Conservation (phyloP, 2,329 filamentous ascomycete genomes). For the Fusarium cicatricum region DNA sequence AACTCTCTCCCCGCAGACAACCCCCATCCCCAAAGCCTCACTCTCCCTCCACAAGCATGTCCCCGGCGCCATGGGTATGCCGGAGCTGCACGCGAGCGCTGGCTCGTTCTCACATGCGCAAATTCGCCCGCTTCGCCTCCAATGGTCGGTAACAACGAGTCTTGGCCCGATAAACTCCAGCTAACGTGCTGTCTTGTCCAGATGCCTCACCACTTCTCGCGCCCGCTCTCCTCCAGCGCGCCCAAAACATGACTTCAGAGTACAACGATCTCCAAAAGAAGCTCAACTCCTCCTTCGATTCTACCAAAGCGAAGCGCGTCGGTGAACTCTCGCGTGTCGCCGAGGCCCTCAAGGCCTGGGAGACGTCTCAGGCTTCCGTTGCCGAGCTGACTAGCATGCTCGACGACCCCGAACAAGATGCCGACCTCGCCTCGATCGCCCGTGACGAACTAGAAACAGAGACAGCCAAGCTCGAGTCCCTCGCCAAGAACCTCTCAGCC, state of each 20-base stretch:
- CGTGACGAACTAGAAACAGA: slow-evolving; percentile 82
- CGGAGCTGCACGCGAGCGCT: slow-evolving; percentile 47
- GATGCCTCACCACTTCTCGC: slow-evolving; percentile 51
- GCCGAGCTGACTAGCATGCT: slow-evolving; percentile 62
- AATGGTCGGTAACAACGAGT: slow-evolving; percentile 39
- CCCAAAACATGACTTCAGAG: slow-evolving; percentile 64
- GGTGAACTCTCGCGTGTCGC: slow-evolving; percentile 69
- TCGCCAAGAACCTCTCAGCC: slow-evolving; percentile 74
- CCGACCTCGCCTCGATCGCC: slow-evolving; percentile 80
- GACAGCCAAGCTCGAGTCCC: slow-evolving; percentile 64
- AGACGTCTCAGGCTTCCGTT: slow-evolving; percentile 61
- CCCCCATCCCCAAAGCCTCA: background rate
- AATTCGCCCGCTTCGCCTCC: slow-evolving; percentile 45
- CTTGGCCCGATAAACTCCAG: background rate
- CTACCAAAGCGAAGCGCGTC: slow-evolving; percentile 64
- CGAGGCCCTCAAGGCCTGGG: slow-evolving; percentile 65
- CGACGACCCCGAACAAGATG: slow-evolving; percentile 57
- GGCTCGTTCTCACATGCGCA: slow-evolving; percentile 33
- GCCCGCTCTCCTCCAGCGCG: slow-evolving; percentile 66
- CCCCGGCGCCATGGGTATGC: slow-evolving; percentile 48
- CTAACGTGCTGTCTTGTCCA: slow-evolving; percentile 7
- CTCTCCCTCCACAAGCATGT: slow-evolving; percentile 39
- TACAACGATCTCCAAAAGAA: slow-evolving; percentile 61
- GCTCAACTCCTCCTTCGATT: slow-evolving; percentile 64
- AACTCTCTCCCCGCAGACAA: background rate